Percentiles rank a stretch among this genome's conserved stretches.
Evolutionary conservation across 2,329 filamentous ascomycete genomes (phyloP).

Genomic region (Knoxdaviesia capensis): DNA sequence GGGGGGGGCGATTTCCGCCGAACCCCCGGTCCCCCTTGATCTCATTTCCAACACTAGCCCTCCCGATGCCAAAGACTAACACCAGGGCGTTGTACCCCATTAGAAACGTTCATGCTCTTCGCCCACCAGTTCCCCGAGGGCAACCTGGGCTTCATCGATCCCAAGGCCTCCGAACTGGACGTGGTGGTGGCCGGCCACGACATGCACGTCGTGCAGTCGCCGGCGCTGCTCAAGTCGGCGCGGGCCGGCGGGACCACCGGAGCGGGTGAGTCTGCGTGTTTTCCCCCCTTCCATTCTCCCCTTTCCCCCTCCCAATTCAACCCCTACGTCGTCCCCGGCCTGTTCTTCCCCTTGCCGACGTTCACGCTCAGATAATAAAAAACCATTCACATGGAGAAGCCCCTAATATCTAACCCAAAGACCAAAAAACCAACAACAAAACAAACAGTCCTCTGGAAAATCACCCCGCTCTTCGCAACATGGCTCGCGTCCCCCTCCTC

Average conservation of each 20-base stretch:
- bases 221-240: slow-evolving; percentile 57
- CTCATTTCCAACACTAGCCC: too few species aligned
- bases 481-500: slow-evolving; percentile 53
- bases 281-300: slow-evolving; percentile 3
- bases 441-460: slow-evolving; percentile 70
- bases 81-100: not conserved
- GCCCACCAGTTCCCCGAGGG: slow-evolving; percentile 52
- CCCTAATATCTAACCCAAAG: too few species aligned
- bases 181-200: slow-evolving; percentile 49
- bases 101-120: slow-evolving; percentile 81
- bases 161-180: slow-evolving; percentile 42
- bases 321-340: slow-evolving; percentile 1
- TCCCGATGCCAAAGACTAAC: too few species aligned
- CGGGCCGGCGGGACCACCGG: slow-evolving; percentile 40
- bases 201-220: slow-evolving; percentile 65
- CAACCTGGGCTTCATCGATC: slow-evolving; percentile 71
- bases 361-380: not conserved
- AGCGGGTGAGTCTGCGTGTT: slow-evolving; percentile 18
- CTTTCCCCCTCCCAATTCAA: not conserved
- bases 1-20: too few species aligned
- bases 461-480: slow-evolving; percentile 62
- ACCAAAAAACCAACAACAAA: not conserved
- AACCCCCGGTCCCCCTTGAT: too few species aligned
- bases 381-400: too few species aligned
- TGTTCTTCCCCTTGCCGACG: not conserved